Percentiles rank a stretch among this genome's conserved stretches.
These are phyloP conservation scores for Penicillium pulvis DNA, from an alignment of 495 filamentous ascomycete genomes.

Conservation along the genomic window DNA sequence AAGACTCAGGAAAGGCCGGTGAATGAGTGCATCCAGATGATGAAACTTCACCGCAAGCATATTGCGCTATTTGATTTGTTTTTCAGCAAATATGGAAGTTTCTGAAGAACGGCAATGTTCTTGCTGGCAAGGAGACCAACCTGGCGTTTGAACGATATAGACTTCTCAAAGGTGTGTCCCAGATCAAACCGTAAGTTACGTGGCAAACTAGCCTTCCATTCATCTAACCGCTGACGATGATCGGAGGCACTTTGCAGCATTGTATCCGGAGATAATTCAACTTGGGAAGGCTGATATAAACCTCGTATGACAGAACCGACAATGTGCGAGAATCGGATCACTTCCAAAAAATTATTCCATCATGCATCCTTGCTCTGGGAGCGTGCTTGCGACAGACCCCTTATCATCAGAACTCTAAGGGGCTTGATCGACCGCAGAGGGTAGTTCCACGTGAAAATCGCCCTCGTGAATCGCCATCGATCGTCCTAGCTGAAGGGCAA, in stretches of 20 bases:
- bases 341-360: conserved; percentile 26
- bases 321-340: conserved; percentile 27
- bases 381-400: not conserved
- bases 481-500: conserved; percentile 22
- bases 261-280: conserved; percentile 16
- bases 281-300: conserved; percentile 20
- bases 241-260: conserved; percentile 17
- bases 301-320: conserved; percentile 21
- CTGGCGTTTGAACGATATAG: conserved; percentile 18
- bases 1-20: conserved; percentile 28
- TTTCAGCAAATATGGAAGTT: no score
- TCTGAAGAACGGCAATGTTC: conserved; percentile 4
- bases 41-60: conserved; percentile 34
- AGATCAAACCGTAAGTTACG: conserved; percentile 27
- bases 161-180: conserved; percentile 29
- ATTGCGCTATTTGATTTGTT: conserved; percentile 21
- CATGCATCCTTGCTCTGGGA: not conserved
- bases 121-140: conserved; percentile 11
- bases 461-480: conserved; percentile 24
- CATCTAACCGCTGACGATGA: conserved; percentile 16
- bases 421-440: conserved; percentile 6
- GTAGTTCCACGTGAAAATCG: conserved; percentile 21
- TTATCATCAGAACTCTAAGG: conserved; percentile 1
- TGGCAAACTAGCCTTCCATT: conserved; percentile 24
- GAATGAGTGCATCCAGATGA: conserved; percentile 30